These are phyloP conservation scores for Plasmodium inui DNA, from an alignment of 169 alveolate genomes.

Conservation along the genomic window DNA sequence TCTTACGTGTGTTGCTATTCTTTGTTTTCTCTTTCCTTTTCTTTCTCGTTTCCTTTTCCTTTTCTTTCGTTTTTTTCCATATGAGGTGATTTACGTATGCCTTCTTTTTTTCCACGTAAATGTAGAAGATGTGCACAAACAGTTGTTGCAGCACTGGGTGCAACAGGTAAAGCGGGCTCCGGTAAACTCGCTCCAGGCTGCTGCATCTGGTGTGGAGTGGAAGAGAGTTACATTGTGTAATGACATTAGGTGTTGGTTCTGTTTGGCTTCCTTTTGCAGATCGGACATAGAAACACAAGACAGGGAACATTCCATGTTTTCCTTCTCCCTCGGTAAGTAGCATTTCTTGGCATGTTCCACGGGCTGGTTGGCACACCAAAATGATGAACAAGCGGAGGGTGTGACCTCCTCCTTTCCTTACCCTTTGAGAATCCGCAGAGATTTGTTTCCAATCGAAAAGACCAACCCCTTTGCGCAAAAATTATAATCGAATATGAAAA, in stretches of 20 bases:
- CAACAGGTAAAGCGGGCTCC: conserved; percentile 47
- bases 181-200: conserved; percentile 21
- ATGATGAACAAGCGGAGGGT: background rate
- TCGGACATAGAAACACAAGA: background rate
- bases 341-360: background rate
- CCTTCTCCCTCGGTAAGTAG: background rate
- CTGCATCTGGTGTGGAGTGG: conserved; percentile 15
- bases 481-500: conserved; percentile 39
- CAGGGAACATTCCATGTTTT: background rate
- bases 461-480: conserved; percentile 60
- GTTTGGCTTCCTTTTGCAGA: background rate
- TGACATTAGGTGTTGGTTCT: background rate
- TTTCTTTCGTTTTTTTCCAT: background rate
- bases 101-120: conserved; percentile 51
- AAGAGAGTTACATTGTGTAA: background rate
- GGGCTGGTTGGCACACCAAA: background rate
- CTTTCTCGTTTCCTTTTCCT: background rate
- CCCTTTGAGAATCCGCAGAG: conserved; percentile 36
- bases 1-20: background rate
- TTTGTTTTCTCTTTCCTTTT: background rate
- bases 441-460: conserved; percentile 46
- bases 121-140: conserved; percentile 51
- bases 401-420: background rate
- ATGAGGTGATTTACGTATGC: conserved; percentile 12
- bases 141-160: conserved; percentile 40